Conservation (phyloP, 2,329 filamentous ascomycete genomes). For the Hypoxylon sp. region DNA sequence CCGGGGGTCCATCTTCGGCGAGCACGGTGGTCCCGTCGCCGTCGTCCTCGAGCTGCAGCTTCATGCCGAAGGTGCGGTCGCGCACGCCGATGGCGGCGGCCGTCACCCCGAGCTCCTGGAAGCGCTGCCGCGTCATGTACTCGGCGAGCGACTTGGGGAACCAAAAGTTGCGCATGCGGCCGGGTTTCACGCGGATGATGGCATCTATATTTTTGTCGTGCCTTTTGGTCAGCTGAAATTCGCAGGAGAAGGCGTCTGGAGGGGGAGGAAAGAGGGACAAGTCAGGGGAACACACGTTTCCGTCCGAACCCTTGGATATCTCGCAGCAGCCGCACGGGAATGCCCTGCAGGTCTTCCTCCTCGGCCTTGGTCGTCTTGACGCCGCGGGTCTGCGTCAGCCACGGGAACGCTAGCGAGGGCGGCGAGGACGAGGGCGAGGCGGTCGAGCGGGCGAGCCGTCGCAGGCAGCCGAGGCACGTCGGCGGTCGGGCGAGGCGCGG, state of each 20-base stretch:
- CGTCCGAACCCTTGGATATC: constrained; percentile 57
- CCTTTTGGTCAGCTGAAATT: constrained; percentile 6
- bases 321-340: constrained; percentile 58
- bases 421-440: constrained; percentile 11
- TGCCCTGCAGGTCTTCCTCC: constrained; percentile 54
- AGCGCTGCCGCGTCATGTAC: constrained; percentile 52
- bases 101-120: constrained; percentile 49
- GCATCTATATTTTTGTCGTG: constrained; percentile 43
- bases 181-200: constrained; percentile 52
- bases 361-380: constrained; percentile 53
- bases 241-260: too few relatives aligned
- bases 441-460: constrained; percentile 45
- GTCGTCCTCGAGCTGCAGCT: constrained; percentile 35
- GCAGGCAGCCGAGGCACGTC: constrained; percentile 52
- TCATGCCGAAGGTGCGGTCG: constrained; percentile 50
- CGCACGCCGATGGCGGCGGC: constrained; percentile 50
- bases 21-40: constrained; percentile 21
- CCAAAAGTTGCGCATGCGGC: constrained; percentile 53
- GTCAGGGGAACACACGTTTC: constrained; percentile 46
- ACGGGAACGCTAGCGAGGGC: constrained; percentile 39
- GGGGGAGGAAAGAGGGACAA: neutral
- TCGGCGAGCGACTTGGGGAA: constrained; percentile 51
- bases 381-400: constrained; percentile 51
- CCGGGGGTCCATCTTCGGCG: constrained; percentile 10
- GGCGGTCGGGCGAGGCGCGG: constrained; percentile 43